These are phyloP conservation scores for Colletotrichum sp. DNA, from an alignment of 2,329 filamentous ascomycete species.

Conservation along the genomic window DNA sequence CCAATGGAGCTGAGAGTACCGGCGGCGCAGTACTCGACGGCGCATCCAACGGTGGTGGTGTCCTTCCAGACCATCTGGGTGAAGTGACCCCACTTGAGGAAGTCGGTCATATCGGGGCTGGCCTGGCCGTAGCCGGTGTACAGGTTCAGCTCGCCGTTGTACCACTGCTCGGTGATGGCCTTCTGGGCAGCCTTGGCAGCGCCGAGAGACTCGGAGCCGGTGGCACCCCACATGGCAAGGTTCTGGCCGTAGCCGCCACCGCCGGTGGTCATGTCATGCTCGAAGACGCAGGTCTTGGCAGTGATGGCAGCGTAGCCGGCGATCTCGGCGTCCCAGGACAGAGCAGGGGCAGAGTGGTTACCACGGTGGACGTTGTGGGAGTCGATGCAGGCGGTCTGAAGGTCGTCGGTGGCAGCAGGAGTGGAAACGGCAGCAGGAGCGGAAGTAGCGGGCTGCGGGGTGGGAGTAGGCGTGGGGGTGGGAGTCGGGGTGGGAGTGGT, in stretches of 20 bases:
- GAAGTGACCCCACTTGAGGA: conserved; percentile 68
- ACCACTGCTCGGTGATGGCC: conserved; percentile 84
- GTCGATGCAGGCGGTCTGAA: conserved; percentile 55
- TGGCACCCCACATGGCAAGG: conserved; percentile 70
- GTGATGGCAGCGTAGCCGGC: conserved; percentile 67
- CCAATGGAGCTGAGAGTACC: conserved; percentile 56
- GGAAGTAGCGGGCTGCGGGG: conserved; percentile 21
- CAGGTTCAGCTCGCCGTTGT: conserved; percentile 76
- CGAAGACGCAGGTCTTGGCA: conserved; percentile 73
- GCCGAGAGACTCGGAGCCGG: conserved; percentile 48
- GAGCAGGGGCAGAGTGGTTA: conserved; percentile 74
- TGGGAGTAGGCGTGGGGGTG: conserved; percentile 13
- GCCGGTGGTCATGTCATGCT: conserved; percentile 72
- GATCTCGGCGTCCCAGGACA: conserved; percentile 71
- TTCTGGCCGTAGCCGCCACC: conserved; percentile 86
- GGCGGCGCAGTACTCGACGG: conserved; percentile 72
- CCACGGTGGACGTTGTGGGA: conserved; percentile 87
- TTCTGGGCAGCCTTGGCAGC: conserved; percentile 62
- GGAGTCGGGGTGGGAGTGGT: conserved; percentile 13
- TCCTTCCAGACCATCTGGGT: conserved; percentile 48
- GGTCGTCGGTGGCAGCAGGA: conserved; percentile 25
- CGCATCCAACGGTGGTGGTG: conserved; percentile 48
- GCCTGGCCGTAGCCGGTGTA: conserved; percentile 61
- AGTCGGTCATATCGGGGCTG: conserved; percentile 65
- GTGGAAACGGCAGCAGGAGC: conserved; percentile 24